Evolutionary conservation across 2,329 filamentous ascomycete genomes (phyloP).

Genomic region (Penicillium thymicola): DNA sequence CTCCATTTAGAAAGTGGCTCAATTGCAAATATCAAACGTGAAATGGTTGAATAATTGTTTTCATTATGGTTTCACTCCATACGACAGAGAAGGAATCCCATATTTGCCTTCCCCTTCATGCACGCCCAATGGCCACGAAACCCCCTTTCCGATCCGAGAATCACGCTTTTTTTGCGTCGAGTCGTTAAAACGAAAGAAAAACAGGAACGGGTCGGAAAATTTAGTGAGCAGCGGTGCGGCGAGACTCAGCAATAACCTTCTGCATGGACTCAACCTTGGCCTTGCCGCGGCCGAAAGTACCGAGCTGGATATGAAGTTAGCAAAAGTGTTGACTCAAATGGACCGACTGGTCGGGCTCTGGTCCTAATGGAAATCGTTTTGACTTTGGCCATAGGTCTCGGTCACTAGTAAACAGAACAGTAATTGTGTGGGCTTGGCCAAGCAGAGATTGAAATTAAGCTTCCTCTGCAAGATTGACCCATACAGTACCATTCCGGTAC

Average conservation of each 20-base stretch:
- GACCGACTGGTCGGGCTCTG: not conserved
- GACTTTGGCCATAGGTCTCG: not conserved
- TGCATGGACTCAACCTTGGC: constrained; percentile 99
- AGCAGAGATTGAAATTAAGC: not conserved
- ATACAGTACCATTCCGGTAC: constrained; percentile 1
- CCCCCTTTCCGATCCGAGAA: constrained; percentile 26
- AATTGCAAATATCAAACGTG: constrained; percentile 5
- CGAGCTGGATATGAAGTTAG: constrained; percentile 61
- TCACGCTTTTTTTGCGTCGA: constrained; percentile 26
- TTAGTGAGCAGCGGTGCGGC: constrained; percentile 67
- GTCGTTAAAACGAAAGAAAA: constrained; percentile 27
- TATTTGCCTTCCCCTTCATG: constrained; percentile 29
- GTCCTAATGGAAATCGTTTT: not conserved
- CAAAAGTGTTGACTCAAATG: not conserved
- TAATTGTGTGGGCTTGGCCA: not conserved
- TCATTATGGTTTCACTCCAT: constrained; percentile 29
- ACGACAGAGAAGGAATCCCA: constrained; percentile 24
- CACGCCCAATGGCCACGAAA: constrained; percentile 23
- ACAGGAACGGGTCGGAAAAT: constrained; percentile 26
- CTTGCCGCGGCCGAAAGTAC: constrained; percentile 98
- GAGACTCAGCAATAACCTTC: constrained; percentile 94
- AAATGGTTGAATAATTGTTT: constrained; percentile 26
- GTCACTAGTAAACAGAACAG: not conserved
- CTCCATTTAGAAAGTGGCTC: not conserved
- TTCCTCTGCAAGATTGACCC: not conserved